Percentiles rank a stretch among this genome's conserved stretches.
Conservation (phyloP, 768 basidiomycete genomes). For the Suillus discolor region DNA sequence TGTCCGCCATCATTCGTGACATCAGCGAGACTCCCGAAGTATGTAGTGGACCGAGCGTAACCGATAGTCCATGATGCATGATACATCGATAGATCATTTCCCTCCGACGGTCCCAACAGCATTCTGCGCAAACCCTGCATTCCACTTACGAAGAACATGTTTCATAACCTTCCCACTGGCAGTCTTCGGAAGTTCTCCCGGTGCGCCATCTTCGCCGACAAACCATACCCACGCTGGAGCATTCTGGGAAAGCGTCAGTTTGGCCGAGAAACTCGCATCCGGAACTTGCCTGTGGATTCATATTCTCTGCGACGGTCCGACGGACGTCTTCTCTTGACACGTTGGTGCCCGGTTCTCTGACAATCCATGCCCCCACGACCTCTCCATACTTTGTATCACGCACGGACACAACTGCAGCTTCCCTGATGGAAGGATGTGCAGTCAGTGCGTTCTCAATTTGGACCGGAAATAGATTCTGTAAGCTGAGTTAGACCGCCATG, state of each 20-base stretch:
- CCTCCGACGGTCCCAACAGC: constrained; percentile 38
- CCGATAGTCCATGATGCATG: neutral
- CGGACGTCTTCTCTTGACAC: constrained; percentile 57
- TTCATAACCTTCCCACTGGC: constrained; percentile 90
- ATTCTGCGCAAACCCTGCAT: constrained; percentile 51
- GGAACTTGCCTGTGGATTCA: constrained; percentile 77
- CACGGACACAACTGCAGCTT: constrained; percentile 75
- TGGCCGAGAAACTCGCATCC: neutral
- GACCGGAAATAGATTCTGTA: constrained; percentile 81
- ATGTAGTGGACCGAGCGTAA: too few relatives aligned
- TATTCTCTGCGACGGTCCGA: constrained; percentile 50
- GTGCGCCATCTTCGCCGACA: constrained; percentile 61
- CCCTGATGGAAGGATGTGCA: constrained; percentile 55
- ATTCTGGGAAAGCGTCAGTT: constrained; percentile 48
- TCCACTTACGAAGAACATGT: constrained; percentile 73
- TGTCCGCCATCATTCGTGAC: too few relatives aligned
- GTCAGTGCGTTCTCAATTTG: constrained; percentile 81
- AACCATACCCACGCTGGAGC: constrained; percentile 87
- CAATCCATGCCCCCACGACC: constrained; percentile 81
- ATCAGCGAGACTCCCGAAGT: too few relatives aligned
- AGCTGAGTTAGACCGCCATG: neutral
- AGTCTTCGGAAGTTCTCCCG: constrained; percentile 74
- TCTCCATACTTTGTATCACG: constrained; percentile 72
- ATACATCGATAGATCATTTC: neutral
- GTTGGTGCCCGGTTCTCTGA: constrained; percentile 41